A percentile compares a stretch with the other conserved stretches of the same genome.
These are phyloP conservation scores for Dryadomyces quercivorus DNA, from an alignment of 2,329 filamentous ascomycete genomes.

Conservation along the genomic window DNA sequence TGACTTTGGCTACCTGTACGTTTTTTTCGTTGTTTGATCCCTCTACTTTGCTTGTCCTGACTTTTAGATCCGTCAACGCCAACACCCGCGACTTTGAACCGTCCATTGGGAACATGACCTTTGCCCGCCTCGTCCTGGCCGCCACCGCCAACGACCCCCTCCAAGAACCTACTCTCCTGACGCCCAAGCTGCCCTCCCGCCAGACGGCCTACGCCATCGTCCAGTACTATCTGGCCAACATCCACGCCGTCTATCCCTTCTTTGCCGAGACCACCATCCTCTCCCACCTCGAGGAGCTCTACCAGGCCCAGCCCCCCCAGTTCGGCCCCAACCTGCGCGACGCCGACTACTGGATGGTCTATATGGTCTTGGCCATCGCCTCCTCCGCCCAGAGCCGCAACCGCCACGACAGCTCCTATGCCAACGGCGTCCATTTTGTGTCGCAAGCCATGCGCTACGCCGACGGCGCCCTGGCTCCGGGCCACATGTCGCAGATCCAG, in stretches of 20 bases:
- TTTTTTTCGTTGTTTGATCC: constrained; percentile 1
- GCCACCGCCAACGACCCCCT: constrained; percentile 64
- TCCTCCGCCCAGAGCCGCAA: constrained; percentile 61
- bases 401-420: constrained; percentile 52
- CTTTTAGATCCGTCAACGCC: constrained; percentile 71
- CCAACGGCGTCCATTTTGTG: constrained; percentile 42
- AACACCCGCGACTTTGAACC: constrained; percentile 90
- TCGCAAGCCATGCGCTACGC: constrained; percentile 60
- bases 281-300: constrained; percentile 68
- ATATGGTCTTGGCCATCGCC: constrained; percentile 79
- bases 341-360: constrained; percentile 75
- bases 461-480: constrained; percentile 73
- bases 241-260: constrained; percentile 70
- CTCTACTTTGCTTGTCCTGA: neutral
- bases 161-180: constrained; percentile 44
- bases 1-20: constrained; percentile 82
- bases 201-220: constrained; percentile 57
- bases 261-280: constrained; percentile 73
- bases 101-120: constrained; percentile 79
- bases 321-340: constrained; percentile 40
- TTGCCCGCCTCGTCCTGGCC: constrained; percentile 78
- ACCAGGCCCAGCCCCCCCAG: constrained; percentile 42
- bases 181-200: constrained; percentile 52
- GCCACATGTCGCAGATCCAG: constrained; percentile 75
- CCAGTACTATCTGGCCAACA: constrained; percentile 73